phyloP scores from a whole-genome alignment of 805 yeast genomes.

The Nakazawaea wickerhamii region DNA sequence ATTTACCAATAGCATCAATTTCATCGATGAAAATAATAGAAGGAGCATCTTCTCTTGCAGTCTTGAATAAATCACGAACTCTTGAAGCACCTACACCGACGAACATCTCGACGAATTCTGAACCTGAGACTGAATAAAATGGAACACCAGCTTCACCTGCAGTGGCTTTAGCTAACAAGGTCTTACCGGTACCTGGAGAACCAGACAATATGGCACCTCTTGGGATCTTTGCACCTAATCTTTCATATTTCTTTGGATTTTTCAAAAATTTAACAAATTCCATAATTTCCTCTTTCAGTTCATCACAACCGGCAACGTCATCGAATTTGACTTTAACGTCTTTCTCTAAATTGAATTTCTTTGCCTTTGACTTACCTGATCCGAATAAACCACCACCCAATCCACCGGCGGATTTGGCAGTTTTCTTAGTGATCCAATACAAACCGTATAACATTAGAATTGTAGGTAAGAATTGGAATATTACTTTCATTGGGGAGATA shows the following conservation, averaged over 20 bases:
- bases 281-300: conserved; percentile 92
- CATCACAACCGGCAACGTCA: conserved; percentile 94
- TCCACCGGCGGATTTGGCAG: conserved; percentile 33
- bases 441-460: conserved; percentile 75
- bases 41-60: conserved; percentile 88
- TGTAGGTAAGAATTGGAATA: conserved; percentile 77
- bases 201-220: conserved; percentile 93
- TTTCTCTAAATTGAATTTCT: conserved; percentile 74
- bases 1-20: conserved; percentile 93
- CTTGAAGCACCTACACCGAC: conserved; percentile 96
- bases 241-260: conserved; percentile 79
- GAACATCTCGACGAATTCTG: conserved; percentile 96
- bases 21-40: conserved; percentile 89
- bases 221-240: conserved; percentile 89
- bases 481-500: conserved; percentile 54
- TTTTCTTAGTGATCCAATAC: conserved; percentile 53
- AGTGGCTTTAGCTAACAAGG: conserved; percentile 87
- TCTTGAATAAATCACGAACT: conserved; percentile 86
- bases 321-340: conserved; percentile 77
- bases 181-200: conserved; percentile 97
- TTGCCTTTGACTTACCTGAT: conserved; percentile 75
- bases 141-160: conserved; percentile 98
- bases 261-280: conserved; percentile 89
- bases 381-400: conserved; percentile 62
- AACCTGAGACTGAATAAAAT: conserved; percentile 84